These are phyloP conservation scores for Pogostemon cablin DNA, from an alignment of 257 asterid species.

Conservation along the genomic window DNA sequence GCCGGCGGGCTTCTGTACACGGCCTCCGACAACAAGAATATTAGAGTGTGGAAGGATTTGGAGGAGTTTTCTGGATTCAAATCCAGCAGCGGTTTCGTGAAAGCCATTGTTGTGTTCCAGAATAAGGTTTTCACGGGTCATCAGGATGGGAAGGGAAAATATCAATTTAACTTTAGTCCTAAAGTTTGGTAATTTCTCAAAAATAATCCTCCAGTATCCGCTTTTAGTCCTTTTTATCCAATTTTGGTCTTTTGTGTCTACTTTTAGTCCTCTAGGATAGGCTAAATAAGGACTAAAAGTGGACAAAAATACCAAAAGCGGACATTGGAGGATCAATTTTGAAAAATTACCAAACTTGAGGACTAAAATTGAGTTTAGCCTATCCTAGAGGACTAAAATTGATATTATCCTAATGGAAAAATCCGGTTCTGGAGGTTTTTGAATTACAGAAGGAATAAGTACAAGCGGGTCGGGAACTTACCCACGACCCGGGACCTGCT, in stretches of 20 bases:
- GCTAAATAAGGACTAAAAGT: no score
- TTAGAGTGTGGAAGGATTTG: constrained; percentile 77
- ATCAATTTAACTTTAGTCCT: no score
- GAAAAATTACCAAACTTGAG: no score
- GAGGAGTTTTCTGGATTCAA: constrained; percentile 74
- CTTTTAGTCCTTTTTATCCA: no score
- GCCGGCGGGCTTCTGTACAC: constrained; percentile 65
- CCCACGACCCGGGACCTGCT: constrained; percentile 73
- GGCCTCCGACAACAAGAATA: constrained; percentile 80
- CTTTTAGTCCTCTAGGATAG: no score
- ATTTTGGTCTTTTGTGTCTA: no score
- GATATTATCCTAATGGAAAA: constrained; percentile 9
- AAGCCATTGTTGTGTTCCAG: constrained; percentile 62
- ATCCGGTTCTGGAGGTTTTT: constrained; percentile 71
- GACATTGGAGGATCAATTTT: no score
- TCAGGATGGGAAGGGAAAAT: constrained; percentile 56
- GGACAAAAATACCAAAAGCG: no score
- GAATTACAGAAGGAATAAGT: constrained; percentile 37
- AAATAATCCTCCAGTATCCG: no score
- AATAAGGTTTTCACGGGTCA: constrained; percentile 78
- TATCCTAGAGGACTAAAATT: no score
- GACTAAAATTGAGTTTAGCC: no score
- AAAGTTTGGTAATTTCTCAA: no score
- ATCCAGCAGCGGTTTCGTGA: constrained; percentile 76
- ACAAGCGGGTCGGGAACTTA: constrained; percentile 66